Base-by-base conservation (phyloP, 495 filamentous ascomycete genomes). In the Stereocaulon alpinum region DNA sequence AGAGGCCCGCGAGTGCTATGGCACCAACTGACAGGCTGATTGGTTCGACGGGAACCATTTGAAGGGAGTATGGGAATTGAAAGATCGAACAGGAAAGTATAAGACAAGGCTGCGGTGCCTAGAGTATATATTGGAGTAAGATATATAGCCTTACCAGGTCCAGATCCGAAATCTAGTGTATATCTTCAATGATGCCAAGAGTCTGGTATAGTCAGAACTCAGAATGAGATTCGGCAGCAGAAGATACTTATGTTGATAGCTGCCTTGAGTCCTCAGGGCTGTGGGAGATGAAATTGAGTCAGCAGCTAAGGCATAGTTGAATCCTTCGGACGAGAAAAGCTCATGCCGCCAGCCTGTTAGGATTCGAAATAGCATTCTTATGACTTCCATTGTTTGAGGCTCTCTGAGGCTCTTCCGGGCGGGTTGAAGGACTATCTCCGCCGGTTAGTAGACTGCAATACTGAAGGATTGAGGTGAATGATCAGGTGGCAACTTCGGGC, bases 1-100 rank as follows among this genome's bases (percentile, higher is more conserved):
- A 62, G 7, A 65, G 65, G 41, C 17, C n/a, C 11, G 57, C 64
- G n/a, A 53, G 63, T 17, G 60, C 56, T 20, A 61, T 37, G 15
- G 40, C 59, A n/a, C 59, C 54, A 20, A 59, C 44, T 9, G 59
- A 34, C 15, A 61, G 56, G 54, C 59, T 47, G 18, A 61, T 55
- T 6, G 57, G 57, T 29, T 60, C 57, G 22, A 60, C 49, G 20
- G 57, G 57, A 6, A 56, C 17, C 53, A 56, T 56, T 15, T 34
- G 14, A 12, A 29, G 22, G 20, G 48, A 51, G n/a, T 30, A 6
- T 29, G 15, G 42, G 14, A 44, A 44, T 44, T 7, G 7, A 11
- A 12, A 37, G 24, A 24, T 24, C 1, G 24, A 15, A 3, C 18
- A 44, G 4, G 42, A 44, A 44, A 20, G 42, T 44, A 18, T 44